These are phyloP conservation scores for Pontederia crassipes DNA, from an alignment of 176 grass and related monocot species.

Conservation along the genomic window DNA sequence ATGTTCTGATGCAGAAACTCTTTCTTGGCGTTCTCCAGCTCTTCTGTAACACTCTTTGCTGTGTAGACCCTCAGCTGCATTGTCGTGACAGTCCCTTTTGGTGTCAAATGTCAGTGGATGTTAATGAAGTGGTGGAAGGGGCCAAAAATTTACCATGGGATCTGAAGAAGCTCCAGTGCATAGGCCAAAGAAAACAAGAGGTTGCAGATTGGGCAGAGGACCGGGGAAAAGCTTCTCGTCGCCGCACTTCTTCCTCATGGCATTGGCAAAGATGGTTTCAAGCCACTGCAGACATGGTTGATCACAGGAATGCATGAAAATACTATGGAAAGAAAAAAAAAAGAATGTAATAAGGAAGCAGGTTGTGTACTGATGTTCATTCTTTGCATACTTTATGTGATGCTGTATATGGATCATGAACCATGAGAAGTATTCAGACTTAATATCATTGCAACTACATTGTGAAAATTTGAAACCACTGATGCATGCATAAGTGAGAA, in stretches of 20 bases:
- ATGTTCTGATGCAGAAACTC: slow-evolving; percentile 67
- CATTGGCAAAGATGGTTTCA: slow-evolving; percentile 59
- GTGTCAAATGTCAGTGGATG: no score
- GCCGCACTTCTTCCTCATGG: slow-evolving; percentile 57
- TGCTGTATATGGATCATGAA: no score
- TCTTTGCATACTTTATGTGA: no score
- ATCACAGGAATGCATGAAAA: no score
- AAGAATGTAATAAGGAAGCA: no score
- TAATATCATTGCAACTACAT: no score
- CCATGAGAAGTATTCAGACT: no score
- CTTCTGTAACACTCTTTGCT: slow-evolving; percentile 55
- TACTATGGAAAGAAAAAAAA: no score
- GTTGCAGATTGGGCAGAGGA: slow-evolving; percentile 47
- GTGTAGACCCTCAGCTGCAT: slow-evolving; percentile 79
- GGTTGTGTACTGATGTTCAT: no score
- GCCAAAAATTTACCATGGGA: slow-evolving; percentile 38
- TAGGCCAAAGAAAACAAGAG: slow-evolving; percentile 63
- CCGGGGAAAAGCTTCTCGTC: slow-evolving; percentile 73
- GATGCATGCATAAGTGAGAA: slow-evolving; percentile 3
- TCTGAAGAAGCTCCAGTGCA: slow-evolving; percentile 85
- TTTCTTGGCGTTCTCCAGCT: slow-evolving; percentile 73
- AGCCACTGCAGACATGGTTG: slow-evolving; percentile 45
- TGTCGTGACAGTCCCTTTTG: no score
- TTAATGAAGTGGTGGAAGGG: no score
- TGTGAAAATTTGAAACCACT: not conserved